These are phyloP conservation scores for Umbelopsis sp. DNA, from an alignment of 371 early-diverging fungal genomes.

Conservation along the genomic window DNA sequence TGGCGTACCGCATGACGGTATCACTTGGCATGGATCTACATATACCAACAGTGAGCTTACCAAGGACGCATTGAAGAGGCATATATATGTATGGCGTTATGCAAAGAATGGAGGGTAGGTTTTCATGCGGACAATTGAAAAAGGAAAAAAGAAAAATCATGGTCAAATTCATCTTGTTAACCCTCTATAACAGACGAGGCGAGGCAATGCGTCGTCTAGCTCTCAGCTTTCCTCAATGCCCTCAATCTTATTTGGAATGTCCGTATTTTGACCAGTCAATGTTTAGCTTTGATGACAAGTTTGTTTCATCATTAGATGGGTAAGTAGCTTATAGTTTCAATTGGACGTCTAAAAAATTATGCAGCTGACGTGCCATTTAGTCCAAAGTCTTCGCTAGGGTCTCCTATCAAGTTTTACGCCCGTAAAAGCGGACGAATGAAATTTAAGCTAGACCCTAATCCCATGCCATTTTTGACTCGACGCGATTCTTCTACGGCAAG, in stretches of 20 bases:
- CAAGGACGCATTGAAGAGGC: slow-evolving; percentile 48
- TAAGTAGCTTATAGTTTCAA: slow-evolving; percentile 20
- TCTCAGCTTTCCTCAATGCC: slow-evolving; percentile 53
- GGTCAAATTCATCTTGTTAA: too few relatives aligned
- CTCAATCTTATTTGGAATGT: slow-evolving; percentile 59
- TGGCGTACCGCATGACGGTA: slow-evolving; percentile 40
- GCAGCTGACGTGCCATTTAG: slow-evolving; percentile 25
- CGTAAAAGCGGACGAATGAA: slow-evolving; percentile 50
- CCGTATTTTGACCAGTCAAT: slow-evolving; percentile 63
- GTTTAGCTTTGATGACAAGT: slow-evolving; percentile 66
- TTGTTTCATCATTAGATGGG: slow-evolving; percentile 57
- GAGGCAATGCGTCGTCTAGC: slow-evolving; percentile 60
- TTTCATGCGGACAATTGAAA: background rate
- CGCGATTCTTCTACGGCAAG: background rate
- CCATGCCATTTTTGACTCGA: background rate
- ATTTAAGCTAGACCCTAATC: slow-evolving; percentile 51
- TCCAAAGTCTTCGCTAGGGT: slow-evolving; percentile 46
- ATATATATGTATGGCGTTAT: slow-evolving; percentile 56
- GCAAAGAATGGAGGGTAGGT: slow-evolving; percentile 68
- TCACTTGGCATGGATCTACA: slow-evolving; percentile 43
- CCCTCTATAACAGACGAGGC: slow-evolving; percentile 28
- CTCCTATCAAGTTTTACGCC: slow-evolving; percentile 60
- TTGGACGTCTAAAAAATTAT: background rate
- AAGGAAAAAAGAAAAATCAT: too few relatives aligned
- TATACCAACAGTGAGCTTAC: slow-evolving; percentile 57